Percentiles rank a stretch among this genome's conserved stretches.
phyloP scores from a whole-genome alignment of 352 stramenopile species.

The Phytophthora tubulina region DNA sequence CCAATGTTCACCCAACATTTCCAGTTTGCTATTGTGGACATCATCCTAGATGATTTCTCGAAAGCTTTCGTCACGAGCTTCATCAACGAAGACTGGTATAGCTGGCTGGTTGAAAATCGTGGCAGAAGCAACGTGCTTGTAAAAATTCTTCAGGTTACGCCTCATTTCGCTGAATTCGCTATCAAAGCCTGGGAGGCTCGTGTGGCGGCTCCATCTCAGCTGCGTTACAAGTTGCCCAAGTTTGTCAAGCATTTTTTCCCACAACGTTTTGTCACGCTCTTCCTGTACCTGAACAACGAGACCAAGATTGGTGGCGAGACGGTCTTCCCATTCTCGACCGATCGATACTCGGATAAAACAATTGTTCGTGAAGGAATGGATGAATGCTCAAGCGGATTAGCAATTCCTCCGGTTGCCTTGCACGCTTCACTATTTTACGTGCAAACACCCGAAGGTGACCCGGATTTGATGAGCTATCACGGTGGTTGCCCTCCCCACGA shows the following conservation, averaged over 20 bases:
- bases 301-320: slow-evolving; percentile 95
- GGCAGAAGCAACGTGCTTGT: slow-evolving; percentile 69
- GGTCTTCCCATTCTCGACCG: slow-evolving; percentile 92
- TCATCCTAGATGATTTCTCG: slow-evolving; percentile 70
- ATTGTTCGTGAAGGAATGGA: slow-evolving; percentile 83
- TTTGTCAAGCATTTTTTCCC: slow-evolving; percentile 84
- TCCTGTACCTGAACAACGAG: slow-evolving; percentile 97
- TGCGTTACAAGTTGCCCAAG: slow-evolving; percentile 65
- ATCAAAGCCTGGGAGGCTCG: slow-evolving; percentile 78
- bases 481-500: slow-evolving; percentile 83
- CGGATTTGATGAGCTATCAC: slow-evolving; percentile 78
- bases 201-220: slow-evolving; percentile 39
- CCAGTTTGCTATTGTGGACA: slow-evolving; percentile 46
- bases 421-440: slow-evolving; percentile 87
- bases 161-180: slow-evolving; percentile 58
- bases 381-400: slow-evolving; percentile 80
- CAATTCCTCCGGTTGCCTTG: slow-evolving; percentile 72
- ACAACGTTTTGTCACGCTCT: slow-evolving; percentile 97
- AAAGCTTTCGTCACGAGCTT: slow-evolving; percentile 53
- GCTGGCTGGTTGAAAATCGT: slow-evolving; percentile 71
- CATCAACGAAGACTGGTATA: slow-evolving; percentile 75
- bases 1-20: slow-evolving; percentile 71
- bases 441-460: slow-evolving; percentile 77
- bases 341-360: slow-evolving; percentile 70
- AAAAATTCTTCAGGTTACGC: slow-evolving; percentile 67